Percentiles rank a stretch among this genome's conserved stretches.
Conservation (phyloP, 345 rosid species). For the Sonneratia alba region DNA sequence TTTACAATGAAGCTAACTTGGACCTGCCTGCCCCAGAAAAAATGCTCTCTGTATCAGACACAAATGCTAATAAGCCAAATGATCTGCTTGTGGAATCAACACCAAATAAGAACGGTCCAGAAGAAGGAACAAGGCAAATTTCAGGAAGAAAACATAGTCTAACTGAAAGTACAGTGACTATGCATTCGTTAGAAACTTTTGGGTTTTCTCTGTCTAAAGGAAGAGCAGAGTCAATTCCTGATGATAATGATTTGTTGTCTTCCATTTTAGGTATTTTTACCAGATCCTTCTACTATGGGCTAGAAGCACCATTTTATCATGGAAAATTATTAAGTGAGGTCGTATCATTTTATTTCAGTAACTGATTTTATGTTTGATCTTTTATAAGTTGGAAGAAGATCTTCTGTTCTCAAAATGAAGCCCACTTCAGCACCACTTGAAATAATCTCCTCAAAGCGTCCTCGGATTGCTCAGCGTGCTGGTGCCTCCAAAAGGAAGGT, state of each 20-base stretch:
- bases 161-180: constrained; percentile 61
- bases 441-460: constrained; percentile 53
- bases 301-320: neutral
- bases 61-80: constrained; percentile 31
- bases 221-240: constrained; percentile 66
- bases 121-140: constrained; percentile 27
- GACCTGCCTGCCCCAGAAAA: constrained; percentile 71
- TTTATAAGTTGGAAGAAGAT: constrained; percentile 67
- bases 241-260: constrained; percentile 87
- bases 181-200: constrained; percentile 60
- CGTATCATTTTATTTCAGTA: neutral
- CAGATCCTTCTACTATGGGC: constrained; percentile 2
- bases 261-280: constrained; percentile 77
- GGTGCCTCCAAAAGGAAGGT: constrained; percentile 78
- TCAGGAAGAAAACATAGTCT: constrained; percentile 69
- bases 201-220: constrained; percentile 45
- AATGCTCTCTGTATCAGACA: constrained; percentile 53
- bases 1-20: constrained; percentile 20
- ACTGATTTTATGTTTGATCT: neutral
- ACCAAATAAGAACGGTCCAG: constrained; percentile 42
- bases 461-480: constrained; percentile 44
- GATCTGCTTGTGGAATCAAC: constrained; percentile 50
- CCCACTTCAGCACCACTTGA: constrained; percentile 61
- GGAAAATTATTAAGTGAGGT: neutral
- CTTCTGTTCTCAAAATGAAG: constrained; percentile 62